Conservation (phyloP, 208 protist genomes). For the Balamuthia mandrillaris region DNA sequence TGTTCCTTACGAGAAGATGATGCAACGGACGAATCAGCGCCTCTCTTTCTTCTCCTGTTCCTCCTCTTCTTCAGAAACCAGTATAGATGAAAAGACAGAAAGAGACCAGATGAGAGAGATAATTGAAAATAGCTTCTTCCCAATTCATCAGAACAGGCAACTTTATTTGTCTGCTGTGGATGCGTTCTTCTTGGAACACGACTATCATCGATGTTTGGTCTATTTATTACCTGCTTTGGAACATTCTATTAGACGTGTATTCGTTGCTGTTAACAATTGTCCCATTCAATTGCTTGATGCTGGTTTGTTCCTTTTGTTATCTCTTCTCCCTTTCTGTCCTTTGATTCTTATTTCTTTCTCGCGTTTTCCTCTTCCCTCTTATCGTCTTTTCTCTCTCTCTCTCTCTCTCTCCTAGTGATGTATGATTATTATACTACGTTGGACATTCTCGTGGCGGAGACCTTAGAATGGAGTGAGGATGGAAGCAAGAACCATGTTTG, state of each 20-base stretch:
- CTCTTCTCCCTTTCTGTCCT: background rate
- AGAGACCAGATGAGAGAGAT: background rate
- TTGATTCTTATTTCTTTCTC: background rate
- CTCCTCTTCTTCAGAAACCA: background rate
- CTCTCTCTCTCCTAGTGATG: background rate
- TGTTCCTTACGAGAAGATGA: background rate
- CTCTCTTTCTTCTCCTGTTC: background rate
- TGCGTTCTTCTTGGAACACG: background rate
- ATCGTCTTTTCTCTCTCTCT: background rate
- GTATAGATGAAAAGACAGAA: no score
- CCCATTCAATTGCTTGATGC: background rate
- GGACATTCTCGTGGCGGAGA: background rate
- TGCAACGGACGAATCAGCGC: background rate
- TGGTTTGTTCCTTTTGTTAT: background rate
- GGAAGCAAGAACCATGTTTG: background rate
- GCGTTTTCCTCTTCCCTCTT: background rate
- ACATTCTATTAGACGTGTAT: background rate
- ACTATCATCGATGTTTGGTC: background rate
- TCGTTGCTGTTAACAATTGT: background rate
- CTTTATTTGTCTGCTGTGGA: background rate
- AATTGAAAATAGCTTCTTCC: background rate
- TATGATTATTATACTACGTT: conserved; percentile 34
- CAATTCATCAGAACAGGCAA: background rate
- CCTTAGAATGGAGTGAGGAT: background rate
- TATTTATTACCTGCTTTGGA: background rate